A percentile compares a stretch with the other conserved stretches of the same genome.
phyloP scores from a whole-genome alignment of 2,329 filamentous ascomycete species.

The Talaromyces rugulosus region DNA sequence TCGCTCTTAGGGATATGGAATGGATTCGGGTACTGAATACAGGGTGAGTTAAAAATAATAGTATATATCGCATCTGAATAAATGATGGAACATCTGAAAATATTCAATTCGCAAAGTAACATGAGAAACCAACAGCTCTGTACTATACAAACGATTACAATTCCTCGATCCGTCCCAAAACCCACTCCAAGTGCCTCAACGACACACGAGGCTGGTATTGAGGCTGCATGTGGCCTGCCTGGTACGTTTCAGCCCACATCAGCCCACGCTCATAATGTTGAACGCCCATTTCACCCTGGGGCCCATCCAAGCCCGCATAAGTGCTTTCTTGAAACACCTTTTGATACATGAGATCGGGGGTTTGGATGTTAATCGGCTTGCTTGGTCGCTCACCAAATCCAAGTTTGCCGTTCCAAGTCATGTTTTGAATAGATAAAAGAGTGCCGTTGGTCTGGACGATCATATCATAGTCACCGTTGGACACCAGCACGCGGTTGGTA shows the following conservation, averaged over 20 bases:
- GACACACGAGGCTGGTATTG: slow-evolving; percentile 66
- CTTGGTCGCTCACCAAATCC: slow-evolving; percentile 62
- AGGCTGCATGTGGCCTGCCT: slow-evolving; percentile 39
- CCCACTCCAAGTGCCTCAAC: slow-evolving; percentile 58
- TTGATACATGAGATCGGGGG: slow-evolving; percentile 53
- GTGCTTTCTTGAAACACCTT: slow-evolving; percentile 51
- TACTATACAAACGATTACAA: neutral
- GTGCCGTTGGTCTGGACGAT: slow-evolving; percentile 66
- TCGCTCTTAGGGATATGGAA: neutral
- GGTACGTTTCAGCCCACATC: slow-evolving; percentile 55
- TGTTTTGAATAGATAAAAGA: slow-evolving; percentile 70
- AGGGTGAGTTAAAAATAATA: neutral
- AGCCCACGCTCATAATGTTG: slow-evolving; percentile 70
- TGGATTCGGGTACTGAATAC: neutral
- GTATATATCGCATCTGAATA: neutral
- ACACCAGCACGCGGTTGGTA: slow-evolving; percentile 68
- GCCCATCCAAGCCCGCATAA: slow-evolving; percentile 62
- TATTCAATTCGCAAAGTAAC: neutral
- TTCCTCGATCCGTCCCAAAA: slow-evolving; percentile 21
- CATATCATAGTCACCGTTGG: slow-evolving; percentile 66
- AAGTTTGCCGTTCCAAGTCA: slow-evolving; percentile 69
- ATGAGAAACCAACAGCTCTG: neutral
- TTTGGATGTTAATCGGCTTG: slow-evolving; percentile 24
- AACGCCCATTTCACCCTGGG: slow-evolving; percentile 63
- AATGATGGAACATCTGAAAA: neutral